phyloP scores from a whole-genome alignment of 345 rosid genomes.

The Viola odorata region DNA sequence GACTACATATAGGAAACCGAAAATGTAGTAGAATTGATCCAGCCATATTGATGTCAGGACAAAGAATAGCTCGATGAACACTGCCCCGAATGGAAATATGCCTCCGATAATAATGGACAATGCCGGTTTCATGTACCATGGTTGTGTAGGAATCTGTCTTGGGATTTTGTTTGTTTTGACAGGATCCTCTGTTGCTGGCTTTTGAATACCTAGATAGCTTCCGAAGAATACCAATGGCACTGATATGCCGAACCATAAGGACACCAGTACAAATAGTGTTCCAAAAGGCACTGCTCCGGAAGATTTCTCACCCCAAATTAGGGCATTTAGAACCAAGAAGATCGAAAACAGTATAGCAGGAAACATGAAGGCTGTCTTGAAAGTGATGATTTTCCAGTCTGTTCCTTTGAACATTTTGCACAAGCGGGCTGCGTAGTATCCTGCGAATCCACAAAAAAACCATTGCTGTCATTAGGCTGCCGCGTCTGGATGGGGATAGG shows the following conservation, averaged over 20 bases:
- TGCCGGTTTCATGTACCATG: constrained; percentile 38
- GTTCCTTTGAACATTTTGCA: constrained; percentile 37
- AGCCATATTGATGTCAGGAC: constrained; percentile 43
- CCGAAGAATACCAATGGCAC: constrained; percentile 44
- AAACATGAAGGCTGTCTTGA: constrained; percentile 38
- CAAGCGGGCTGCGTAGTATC: constrained; percentile 33
- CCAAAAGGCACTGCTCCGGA: constrained; percentile 48
- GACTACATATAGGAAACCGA: constrained; percentile 40
- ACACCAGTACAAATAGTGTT: constrained; percentile 40
- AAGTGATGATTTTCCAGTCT: constrained; percentile 31
- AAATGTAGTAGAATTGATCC: constrained; percentile 45
- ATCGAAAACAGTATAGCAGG: constrained; percentile 30
- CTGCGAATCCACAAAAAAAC: constrained; percentile 38
- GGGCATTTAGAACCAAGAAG: constrained; percentile 35
- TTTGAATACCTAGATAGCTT: constrained; percentile 31
- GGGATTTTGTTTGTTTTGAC: constrained; percentile 10
- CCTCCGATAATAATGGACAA: constrained; percentile 36
- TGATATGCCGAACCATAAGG: constrained; percentile 43
- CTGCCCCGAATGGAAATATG: constrained; percentile 41
- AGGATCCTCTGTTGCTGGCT: constrained; percentile 35
- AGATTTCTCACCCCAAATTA: constrained; percentile 44
- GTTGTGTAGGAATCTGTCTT: constrained; percentile 37
- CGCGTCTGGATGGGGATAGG: constrained; percentile 43
- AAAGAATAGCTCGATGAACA: constrained; percentile 42
- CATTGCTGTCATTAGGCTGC: constrained; percentile 46